Base-by-base conservation (phyloP, 2,329 filamentous ascomycete genomes). In the Paracoccidioides lutzii region DNA sequence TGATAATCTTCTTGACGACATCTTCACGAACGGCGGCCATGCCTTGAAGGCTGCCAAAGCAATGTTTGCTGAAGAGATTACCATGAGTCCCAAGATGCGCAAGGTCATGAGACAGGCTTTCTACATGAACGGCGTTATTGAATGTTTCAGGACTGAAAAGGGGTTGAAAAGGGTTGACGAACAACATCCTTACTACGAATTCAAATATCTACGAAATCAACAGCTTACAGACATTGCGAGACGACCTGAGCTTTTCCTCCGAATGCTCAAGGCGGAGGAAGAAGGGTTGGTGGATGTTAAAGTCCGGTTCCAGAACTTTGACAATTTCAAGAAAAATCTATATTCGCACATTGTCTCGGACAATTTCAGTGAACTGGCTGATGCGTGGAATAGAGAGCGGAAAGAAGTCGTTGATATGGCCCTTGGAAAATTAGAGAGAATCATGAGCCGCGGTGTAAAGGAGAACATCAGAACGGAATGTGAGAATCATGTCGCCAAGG, bases 181-280 rank as follows among this genome's bases (percentile, higher is more conserved):
- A 59, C 84, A 93, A 30, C 90, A 97, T 65, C 89, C 90, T 0
- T 97, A 94, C 71, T 97, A 97, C 68, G 93, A 97, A 70, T 88
- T 98, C 75, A 95, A 98, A 71, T 98, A 98, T 64, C 78, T 98
- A 22, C 83, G 89, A 60, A 90, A 93, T 64, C 90, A 96, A 70
- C 87, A 88, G 6, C 86, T 96, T 59, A 76, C 77, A 44, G 87
- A 93, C 61, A 81, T 97, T 57, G 86, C 89, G 2, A 82, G 83
- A 53, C 84, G 87, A 54, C 93, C 93, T 1, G 90, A 96, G 61
- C 77, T 95, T 32, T 98, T 93, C 68, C 75, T 98, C 55, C 91
- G 94, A 73, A 98, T 98, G 93, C 83, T 97, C 70, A 94, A 90
- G 69, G 93, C 93, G 1, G 93, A 98, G 69, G 87, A 93, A 64